Percentiles rank a stretch among this genome's conserved stretches.
These are phyloP conservation scores for Cladosporium austrohemisphaericum DNA, from an alignment of 2,329 filamentous ascomycete genomes.

Conservation along the genomic window DNA sequence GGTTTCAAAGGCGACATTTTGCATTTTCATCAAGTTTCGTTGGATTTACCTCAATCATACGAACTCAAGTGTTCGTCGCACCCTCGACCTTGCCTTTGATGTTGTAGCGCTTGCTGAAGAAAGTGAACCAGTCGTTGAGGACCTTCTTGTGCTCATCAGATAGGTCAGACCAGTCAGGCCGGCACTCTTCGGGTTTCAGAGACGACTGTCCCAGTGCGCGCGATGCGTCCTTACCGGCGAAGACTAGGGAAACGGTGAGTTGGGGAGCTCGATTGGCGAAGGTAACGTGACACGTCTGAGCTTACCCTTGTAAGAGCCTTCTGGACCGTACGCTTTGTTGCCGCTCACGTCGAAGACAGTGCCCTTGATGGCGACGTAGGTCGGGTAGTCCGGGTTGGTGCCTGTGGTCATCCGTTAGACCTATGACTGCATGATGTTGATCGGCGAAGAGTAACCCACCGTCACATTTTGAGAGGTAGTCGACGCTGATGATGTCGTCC, in stretches of 20 bases:
- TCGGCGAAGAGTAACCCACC: constrained; percentile 54
- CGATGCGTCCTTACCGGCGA: constrained; percentile 94
- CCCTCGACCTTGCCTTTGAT: constrained; percentile 60
- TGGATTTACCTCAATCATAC: too few species aligned
- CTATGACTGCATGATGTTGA: not conserved
- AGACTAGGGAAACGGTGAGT: constrained; percentile 58
- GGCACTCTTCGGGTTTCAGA: constrained; percentile 77
- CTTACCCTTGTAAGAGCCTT: constrained; percentile 80
- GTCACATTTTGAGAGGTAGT: constrained; percentile 75
- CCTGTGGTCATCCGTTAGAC: too few species aligned
- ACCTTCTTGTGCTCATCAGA: constrained; percentile 79
- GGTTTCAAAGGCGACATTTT: too few species aligned
- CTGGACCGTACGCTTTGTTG: constrained; percentile 80
- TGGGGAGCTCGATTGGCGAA: not conserved
- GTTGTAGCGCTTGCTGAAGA: constrained; percentile 96
- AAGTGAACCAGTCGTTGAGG: constrained; percentile 88
- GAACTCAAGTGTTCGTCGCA: constrained; percentile 27
- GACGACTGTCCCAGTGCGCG: constrained; percentile 83
- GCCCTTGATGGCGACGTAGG: constrained; percentile 66
- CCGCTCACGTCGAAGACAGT: constrained; percentile 91
- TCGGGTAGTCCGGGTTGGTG: constrained; percentile 57
- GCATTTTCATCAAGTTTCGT: too few species aligned
- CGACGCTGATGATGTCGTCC: constrained; percentile 75
- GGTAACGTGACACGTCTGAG: not conserved
- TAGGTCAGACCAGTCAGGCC: constrained; percentile 77